These are phyloP conservation scores for Acacia concinna DNA, from an alignment of 331 rosid genomes.

Conservation along the genomic window DNA sequence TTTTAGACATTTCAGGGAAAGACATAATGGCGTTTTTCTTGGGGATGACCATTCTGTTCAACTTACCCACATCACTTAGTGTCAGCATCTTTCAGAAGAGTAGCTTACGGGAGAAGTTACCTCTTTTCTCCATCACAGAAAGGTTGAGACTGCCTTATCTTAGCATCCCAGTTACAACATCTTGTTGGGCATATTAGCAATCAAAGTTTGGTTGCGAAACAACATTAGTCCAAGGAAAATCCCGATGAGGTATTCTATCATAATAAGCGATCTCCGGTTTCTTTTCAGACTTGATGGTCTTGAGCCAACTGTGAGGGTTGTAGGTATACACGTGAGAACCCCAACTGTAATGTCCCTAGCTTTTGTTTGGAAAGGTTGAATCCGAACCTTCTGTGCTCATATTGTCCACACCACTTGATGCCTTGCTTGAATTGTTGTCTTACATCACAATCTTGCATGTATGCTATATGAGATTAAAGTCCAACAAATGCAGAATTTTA, in stretches of 20 bases:
- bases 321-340: neutral
- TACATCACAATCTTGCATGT: slow-evolving; percentile 23
- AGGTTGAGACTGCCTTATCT: no score
- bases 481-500: no score
- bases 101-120: slow-evolving; percentile 24
- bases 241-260: no score
- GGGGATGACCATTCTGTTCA: slow-evolving; percentile 55
- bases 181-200: no score
- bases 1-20: neutral
- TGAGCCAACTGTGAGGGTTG: slow-evolving; percentile 53
- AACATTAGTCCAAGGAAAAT: no score
- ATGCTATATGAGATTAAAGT: no score
- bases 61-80: no score
- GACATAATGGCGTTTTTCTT: slow-evolving; percentile 25
- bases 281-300: slow-evolving; percentile 47
- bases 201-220: no score
- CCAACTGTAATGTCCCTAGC: neutral
- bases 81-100: slow-evolving; percentile 52
- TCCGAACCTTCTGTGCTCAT: slow-evolving; percentile 16
- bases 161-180: no score
- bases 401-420: slow-evolving; percentile 22
- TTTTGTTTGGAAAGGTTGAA: slow-evolving; percentile 18
- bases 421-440: slow-evolving; percentile 19
- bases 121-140: slow-evolving; percentile 25
- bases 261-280: slow-evolving; percentile 3